A percentile compares a stretch with the other conserved stretches of the same genome.
phyloP scores from a whole-genome alignment of 2,329 filamentous ascomycete species.

The Colletotrichum sp. region DNA sequence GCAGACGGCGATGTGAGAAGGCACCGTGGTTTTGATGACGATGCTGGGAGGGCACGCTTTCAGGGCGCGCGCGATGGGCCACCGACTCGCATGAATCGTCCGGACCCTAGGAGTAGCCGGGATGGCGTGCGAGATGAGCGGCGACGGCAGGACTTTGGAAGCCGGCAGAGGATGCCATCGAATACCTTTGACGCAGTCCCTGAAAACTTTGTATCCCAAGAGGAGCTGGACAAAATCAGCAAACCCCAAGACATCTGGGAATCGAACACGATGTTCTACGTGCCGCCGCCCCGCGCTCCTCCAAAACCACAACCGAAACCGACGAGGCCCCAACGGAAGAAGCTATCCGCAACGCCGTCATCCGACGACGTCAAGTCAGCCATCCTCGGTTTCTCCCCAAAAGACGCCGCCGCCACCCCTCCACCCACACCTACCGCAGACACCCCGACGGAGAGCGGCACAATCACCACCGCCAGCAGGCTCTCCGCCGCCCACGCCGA shows the following conservation, averaged over 20 bases:
- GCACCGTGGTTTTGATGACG: not conserved
- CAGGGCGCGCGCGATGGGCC: not conserved
- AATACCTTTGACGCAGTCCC: not conserved
- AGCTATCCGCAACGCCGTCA: not conserved
- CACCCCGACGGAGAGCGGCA: not conserved
- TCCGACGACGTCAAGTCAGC: not conserved
- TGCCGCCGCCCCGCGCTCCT: not conserved
- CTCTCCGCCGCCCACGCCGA: not conserved
- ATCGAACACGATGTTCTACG: slow-evolving; percentile 5
- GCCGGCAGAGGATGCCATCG: not conserved
- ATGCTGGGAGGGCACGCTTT: not conserved
- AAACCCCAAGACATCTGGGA: not conserved
- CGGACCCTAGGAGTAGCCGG: not conserved
- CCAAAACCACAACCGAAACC: not conserved
- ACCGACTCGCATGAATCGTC: not conserved
- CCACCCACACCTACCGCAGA: not conserved
- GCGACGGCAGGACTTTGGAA: not conserved
- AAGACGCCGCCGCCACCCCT: not conserved
- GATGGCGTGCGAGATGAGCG: not conserved
- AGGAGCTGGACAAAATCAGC: slow-evolving; percentile 4
- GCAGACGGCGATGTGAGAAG: not conserved
- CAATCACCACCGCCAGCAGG: not conserved
- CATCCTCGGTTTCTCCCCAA: not conserved
- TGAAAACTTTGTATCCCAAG: not conserved
- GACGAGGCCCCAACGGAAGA: not conserved